Base-by-base conservation (phyloP, 352 stramenopile genomes). In the Phytophthora kernoviae region DNA sequence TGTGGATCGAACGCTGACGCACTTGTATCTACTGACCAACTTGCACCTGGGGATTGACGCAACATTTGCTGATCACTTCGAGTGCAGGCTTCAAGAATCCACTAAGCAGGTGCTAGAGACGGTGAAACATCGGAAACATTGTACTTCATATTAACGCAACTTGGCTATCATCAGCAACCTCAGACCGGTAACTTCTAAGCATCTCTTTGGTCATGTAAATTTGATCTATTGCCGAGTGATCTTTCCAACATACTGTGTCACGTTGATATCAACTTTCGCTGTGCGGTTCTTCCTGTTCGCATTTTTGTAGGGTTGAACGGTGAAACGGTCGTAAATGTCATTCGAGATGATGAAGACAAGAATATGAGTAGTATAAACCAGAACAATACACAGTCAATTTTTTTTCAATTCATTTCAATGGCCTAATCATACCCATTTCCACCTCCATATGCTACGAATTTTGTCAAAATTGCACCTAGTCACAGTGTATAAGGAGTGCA, bases 331-430 rank as follows among this genome's bases (percentile, higher is more conserved):
- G 46, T 61, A 72, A 49, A 63, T 72, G 20, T 75, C 56, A 34
- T 57, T 22, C 42, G 56, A 52, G 62, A 75, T 56, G 52, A 71
- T 55, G 54, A 73, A 77, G 46, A 77, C 58, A 68, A 73, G 52
- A 17, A 30, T 30, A 6, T 30, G 24, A 7, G 24, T 30, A 30
- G n/a, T n/a, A n/a, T n/a, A n/a, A n/a, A n/a, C n/a, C n/a, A n/a
- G n/a, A n/a, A n/a, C n/a, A n/a, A n/a, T n/a, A n/a, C n/a, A n/a
- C n/a, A n/a, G n/a, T n/a, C n/a, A n/a, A n/a, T n/a, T n/a, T n/a
- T n/a, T n/a, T n/a, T n/a, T n/a, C n/a, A n/a, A n/a, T n/a, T n/a
- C n/a, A n/a, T n/a, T n/a, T n/a, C n/a, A n/a, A n/a, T n/a, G n/a
- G n/a, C n/a, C n/a, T n/a, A n/a, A n/a, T n/a, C n/a, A n/a, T n/a